Percentiles rank a stretch among this genome's conserved stretches.
Evolutionary conservation across 176 grass and related monocot genomes (phyloP).

Genomic region (Musa beccarii): DNA sequence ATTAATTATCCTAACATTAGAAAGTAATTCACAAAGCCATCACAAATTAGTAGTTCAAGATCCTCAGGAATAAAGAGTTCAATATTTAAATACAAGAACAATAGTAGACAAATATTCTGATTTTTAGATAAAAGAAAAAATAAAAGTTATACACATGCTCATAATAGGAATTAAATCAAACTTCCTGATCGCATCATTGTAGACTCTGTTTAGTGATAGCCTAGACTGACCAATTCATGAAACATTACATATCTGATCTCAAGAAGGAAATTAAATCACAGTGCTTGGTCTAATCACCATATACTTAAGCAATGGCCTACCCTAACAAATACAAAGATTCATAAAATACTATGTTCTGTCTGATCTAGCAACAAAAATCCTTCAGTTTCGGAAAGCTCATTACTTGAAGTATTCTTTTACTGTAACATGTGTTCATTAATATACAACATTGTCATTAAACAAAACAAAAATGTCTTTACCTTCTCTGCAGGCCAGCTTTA

Average conservation of each 20-base stretch:
- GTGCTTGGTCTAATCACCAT: too few species aligned
- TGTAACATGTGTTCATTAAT: neutral
- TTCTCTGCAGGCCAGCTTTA: neutral
- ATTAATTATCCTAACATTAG: neutral
- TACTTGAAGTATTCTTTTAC: neutral
- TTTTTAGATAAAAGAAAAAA: neutral
- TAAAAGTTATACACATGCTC: neutral
- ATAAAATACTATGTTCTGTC: too few species aligned
- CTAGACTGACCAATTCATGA: neutral
- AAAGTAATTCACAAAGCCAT: neutral
- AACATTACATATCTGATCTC: neutral
- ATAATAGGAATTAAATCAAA: neutral
- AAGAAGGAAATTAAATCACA: neutral
- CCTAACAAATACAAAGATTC: too few species aligned
- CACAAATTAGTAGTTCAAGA: neutral
- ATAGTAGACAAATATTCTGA: neutral
- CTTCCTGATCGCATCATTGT: neutral
- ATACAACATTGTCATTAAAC: neutral
- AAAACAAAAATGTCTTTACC: neutral
- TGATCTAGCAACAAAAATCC: neutral
- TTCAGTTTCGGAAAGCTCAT: neutral
- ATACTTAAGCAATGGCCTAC: too few species aligned
- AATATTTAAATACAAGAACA: neutral
- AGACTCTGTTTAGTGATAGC: neutral
- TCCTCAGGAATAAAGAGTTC: neutral